Evolutionary conservation across 2,329 filamentous ascomycete species (phyloP).

Genomic region (Aspergillus tubingensis): DNA sequence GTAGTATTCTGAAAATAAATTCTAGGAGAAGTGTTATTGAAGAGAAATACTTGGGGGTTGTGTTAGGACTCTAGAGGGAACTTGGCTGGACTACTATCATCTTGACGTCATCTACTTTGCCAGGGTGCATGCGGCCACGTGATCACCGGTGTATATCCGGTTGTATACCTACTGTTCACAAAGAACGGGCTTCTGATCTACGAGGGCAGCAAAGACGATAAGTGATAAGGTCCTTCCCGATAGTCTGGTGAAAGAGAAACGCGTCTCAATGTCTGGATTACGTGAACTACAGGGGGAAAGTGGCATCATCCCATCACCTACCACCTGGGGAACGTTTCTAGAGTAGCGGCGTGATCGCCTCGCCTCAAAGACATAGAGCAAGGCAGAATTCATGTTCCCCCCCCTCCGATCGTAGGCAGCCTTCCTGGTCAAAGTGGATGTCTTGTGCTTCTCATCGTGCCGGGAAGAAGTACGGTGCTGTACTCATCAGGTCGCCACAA

Average conservation of each 20-base stretch:
- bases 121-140: neutral
- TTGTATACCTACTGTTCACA: neutral
- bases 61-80: neutral
- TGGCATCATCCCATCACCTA: neutral
- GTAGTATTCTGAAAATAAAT: too few relatives aligned
- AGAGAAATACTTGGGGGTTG: neutral
- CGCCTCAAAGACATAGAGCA: neutral
- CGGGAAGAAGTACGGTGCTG: neutral
- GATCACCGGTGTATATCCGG: neutral
- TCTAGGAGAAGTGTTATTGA: neutral
- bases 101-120: conserved; percentile 1
- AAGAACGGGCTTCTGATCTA: neutral
- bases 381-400: neutral
- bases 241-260: neutral
- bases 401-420: neutral
- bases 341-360: neutral
- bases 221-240: too few relatives aligned
- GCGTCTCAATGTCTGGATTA: neutral
- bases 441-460: neutral
- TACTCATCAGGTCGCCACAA: neutral
- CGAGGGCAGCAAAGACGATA: neutral
- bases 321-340: neutral
- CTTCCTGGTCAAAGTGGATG: neutral
- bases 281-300: neutral
- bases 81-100: conserved; percentile 1